These are phyloP conservation scores for Dioscorea zingiberensis DNA, from an alignment of 106 monocot species.

Conservation along the genomic window DNA sequence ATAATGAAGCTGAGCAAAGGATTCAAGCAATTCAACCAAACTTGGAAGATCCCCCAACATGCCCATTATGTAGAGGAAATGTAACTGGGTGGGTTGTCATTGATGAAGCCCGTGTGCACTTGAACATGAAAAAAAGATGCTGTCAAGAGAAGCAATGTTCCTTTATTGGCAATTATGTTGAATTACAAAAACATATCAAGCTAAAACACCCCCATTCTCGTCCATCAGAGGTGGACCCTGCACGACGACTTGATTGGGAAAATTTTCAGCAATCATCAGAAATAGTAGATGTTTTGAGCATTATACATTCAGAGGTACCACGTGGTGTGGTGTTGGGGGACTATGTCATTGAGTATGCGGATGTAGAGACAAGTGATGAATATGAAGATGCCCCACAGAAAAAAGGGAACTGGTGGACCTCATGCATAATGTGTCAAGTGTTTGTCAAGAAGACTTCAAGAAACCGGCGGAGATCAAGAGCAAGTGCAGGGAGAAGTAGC, in stretches of 20 bases:
- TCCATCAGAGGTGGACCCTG: slow-evolving; percentile 65
- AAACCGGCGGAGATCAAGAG: slow-evolving; percentile 31
- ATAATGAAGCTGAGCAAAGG: slow-evolving; percentile 12
- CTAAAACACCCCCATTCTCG: slow-evolving; percentile 54
- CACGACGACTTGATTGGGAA: slow-evolving; percentile 54
- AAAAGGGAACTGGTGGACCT: slow-evolving; percentile 44
- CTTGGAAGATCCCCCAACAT: slow-evolving; percentile 25
- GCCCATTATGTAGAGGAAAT: slow-evolving; percentile 62
- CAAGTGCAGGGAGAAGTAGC: slow-evolving; percentile 15
- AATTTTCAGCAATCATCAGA: slow-evolving; percentile 67
- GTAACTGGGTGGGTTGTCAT: slow-evolving; percentile 57
- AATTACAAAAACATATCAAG: slow-evolving; percentile 54
- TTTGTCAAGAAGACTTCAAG: slow-evolving; percentile 39
- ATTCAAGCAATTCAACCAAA: slow-evolving; percentile 26
- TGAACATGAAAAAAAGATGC: slow-evolving; percentile 43
- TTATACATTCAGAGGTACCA: slow-evolving; percentile 68
- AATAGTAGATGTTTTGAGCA: slow-evolving; percentile 68
- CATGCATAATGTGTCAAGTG: slow-evolving; percentile 40
- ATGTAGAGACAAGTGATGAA: slow-evolving; percentile 44
- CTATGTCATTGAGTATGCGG: slow-evolving; percentile 76
- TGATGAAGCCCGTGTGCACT: slow-evolving; percentile 40
- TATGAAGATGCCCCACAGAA: slow-evolving; percentile 32
- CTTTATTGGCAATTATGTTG: slow-evolving; percentile 48
- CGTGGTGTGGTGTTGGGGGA: slow-evolving; percentile 68
- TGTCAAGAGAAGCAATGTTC: slow-evolving; percentile 58